These are phyloP conservation scores for Phytophthora hibernalis DNA, from an alignment of 352 stramenopile species.

Conservation along the genomic window DNA sequence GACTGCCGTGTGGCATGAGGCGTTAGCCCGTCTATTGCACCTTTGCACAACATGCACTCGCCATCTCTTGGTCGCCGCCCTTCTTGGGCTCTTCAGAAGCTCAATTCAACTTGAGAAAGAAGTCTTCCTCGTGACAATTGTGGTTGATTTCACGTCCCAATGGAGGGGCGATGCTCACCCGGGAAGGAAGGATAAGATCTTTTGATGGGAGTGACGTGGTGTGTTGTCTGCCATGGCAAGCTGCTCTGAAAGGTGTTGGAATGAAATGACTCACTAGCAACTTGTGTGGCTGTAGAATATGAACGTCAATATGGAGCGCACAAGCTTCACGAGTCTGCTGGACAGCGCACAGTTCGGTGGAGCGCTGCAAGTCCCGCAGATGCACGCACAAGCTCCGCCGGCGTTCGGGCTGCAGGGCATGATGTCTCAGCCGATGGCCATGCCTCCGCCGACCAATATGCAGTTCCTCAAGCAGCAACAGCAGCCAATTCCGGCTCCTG, in stretches of 20 bases:
- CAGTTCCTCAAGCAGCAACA: slow-evolving; percentile 37
- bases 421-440: slow-evolving; percentile 34
- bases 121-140: slow-evolving; percentile 5
- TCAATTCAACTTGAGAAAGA: slow-evolving; percentile 15
- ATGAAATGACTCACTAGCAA: slow-evolving; percentile 39
- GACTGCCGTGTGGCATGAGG: slow-evolving; percentile 15
- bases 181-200: background rate
- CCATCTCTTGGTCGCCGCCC: slow-evolving; percentile 20
- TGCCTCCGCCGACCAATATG: slow-evolving; percentile 8
- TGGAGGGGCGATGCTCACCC: slow-evolving; percentile 12
- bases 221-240: background rate
- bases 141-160: slow-evolving; percentile 4
- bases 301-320: slow-evolving; percentile 52
- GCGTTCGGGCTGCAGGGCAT: slow-evolving; percentile 35
- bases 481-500: slow-evolving; percentile 18
- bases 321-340: slow-evolving; percentile 43
- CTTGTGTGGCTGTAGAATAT: slow-evolving; percentile 43
- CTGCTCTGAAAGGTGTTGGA: background rate
- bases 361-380: slow-evolving; percentile 34
- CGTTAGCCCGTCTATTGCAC: background rate
- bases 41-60: slow-evolving; percentile 13
- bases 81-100: slow-evolving; percentile 6
- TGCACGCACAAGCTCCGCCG: slow-evolving; percentile 28
- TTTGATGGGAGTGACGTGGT: slow-evolving; percentile 7
- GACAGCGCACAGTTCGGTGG: slow-evolving; percentile 38